A percentile compares a stretch with the other conserved stretches of the same genome.
phyloP scores from a whole-genome alignment of 1,284 basidiomycete species.

The Neolentinus lepideus region DNA sequence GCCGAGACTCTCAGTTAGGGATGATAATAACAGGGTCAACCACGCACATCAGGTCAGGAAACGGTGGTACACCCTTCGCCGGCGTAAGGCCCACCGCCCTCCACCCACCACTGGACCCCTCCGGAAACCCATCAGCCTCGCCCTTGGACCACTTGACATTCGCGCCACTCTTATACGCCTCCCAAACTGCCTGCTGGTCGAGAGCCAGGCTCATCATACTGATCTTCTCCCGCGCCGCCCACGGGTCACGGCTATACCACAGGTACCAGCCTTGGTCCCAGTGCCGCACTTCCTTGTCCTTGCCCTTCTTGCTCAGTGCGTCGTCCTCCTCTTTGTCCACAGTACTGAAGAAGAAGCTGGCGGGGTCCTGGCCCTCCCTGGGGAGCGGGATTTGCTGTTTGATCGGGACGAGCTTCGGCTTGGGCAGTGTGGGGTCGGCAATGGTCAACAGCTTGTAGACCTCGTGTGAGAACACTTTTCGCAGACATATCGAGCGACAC shows the following conservation, averaged over 20 bases:
- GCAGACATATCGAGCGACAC: constrained; percentile 64
- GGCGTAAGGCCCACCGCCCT: background rate
- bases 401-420: background rate
- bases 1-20: background rate
- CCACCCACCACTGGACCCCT: background rate
- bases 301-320: background rate
- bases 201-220: constrained; percentile 52
- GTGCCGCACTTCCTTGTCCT: constrained; percentile 30
- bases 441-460: constrained; percentile 47
- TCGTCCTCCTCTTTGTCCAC: constrained; percentile 4
- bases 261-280: constrained; percentile 75
- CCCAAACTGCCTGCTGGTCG: constrained; percentile 33
- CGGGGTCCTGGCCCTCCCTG: constrained; percentile 11
- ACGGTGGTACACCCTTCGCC: background rate
- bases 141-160: constrained; percentile 32
- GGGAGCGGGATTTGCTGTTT: constrained; percentile 10
- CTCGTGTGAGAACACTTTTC: constrained; percentile 67
- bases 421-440: constrained; percentile 10
- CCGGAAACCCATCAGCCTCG: background rate
- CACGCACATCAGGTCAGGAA: background rate
- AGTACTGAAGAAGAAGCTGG: background rate
- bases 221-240: constrained; percentile 48
- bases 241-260: constrained; percentile 52
- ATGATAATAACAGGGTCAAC: no score
- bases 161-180: constrained; percentile 31